Evolutionary conservation across 768 basidiomycete genomes (phyloP).

Genomic region (Serendipita sp.): DNA sequence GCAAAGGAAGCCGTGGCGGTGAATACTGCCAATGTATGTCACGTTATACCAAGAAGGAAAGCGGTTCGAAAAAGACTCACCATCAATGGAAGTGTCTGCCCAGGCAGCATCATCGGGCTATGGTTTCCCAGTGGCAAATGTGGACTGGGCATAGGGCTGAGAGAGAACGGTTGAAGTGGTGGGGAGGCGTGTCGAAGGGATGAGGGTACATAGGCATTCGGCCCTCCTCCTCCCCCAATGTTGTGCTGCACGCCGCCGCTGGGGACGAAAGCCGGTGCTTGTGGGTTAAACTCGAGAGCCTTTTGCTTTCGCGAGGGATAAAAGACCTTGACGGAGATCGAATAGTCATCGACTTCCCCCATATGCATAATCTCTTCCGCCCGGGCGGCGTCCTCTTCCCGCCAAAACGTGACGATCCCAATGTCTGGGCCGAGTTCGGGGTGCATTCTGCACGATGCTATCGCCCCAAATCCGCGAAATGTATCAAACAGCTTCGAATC

Average conservation of each 20-base stretch:
- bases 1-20: slow-evolving; percentile 41
- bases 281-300: slow-evolving; percentile 51
- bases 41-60: slow-evolving; percentile 1
- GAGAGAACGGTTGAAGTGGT: slow-evolving; percentile 4
- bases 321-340: slow-evolving; percentile 70
- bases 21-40: slow-evolving; percentile 34
- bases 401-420: slow-evolving; percentile 73
- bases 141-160: slow-evolving; percentile 1
- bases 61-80: neutral
- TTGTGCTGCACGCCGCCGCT: slow-evolving; percentile 31
- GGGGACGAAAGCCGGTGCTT: slow-evolving; percentile 64
- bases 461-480: slow-evolving; percentile 69
- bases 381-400: slow-evolving; percentile 64
- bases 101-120: slow-evolving; percentile 3
- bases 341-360: slow-evolving; percentile 66
- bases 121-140: neutral
- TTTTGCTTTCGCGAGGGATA: slow-evolving; percentile 38
- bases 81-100: neutral
- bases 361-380: slow-evolving; percentile 77
- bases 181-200: slow-evolving; percentile 9
- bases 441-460: slow-evolving; percentile 55
- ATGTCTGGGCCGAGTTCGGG: slow-evolving; percentile 65
- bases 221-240: no score
- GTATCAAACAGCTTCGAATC: slow-evolving; percentile 71
- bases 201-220: slow-evolving; percentile 5